These are phyloP conservation scores for Albatrellus sp. DNA, from an alignment of 1,284 basidiomycete genomes.

Conservation along the genomic window DNA sequence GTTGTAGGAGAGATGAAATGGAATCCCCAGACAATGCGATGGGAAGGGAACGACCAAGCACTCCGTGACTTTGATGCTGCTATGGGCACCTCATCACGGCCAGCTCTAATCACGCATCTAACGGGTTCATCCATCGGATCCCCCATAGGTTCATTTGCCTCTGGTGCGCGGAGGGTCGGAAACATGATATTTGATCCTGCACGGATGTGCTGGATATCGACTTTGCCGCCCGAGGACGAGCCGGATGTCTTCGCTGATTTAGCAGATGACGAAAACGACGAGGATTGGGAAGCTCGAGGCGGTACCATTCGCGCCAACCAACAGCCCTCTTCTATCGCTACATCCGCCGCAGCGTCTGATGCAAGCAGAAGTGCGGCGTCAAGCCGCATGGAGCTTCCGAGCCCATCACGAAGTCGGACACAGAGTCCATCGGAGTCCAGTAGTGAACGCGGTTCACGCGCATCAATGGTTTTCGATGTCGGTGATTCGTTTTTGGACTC, in stretches of 20 bases:
- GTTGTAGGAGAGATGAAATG: conserved; percentile 94
- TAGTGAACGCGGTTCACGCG: conserved; percentile 64
- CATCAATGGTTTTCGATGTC: conserved; percentile 61
- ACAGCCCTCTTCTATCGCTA: conserved; percentile 15
- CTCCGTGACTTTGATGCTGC: conserved; percentile 84
- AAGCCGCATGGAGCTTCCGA: conserved; percentile 30
- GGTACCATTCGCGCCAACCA: conserved; percentile 66
- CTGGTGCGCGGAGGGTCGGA: conserved; percentile 77
- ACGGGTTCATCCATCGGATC: conserved; percentile 72
- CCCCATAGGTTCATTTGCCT: conserved; percentile 65
- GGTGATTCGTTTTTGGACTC: conserved; percentile 60
- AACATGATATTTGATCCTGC: conserved; percentile 96
- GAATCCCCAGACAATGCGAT: conserved; percentile 80
- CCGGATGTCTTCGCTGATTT: conserved; percentile 86
- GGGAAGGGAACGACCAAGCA: conserved; percentile 93
- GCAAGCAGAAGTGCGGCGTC: conserved; percentile 24
- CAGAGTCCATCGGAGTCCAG: conserved; percentile 60
- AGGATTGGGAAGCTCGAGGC: conserved; percentile 58
- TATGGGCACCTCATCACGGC: conserved; percentile 68
- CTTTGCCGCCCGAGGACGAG: conserved; percentile 75
- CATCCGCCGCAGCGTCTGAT: conserved; percentile 22
- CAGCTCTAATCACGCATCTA: conserved; percentile 87
- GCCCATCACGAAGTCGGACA: conserved; percentile 50
- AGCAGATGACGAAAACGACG: conserved; percentile 76
- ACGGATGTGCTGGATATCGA: conserved; percentile 90